Conservation (phyloP, 345 rosid species). For the Dipteronia sinensis region DNA sequence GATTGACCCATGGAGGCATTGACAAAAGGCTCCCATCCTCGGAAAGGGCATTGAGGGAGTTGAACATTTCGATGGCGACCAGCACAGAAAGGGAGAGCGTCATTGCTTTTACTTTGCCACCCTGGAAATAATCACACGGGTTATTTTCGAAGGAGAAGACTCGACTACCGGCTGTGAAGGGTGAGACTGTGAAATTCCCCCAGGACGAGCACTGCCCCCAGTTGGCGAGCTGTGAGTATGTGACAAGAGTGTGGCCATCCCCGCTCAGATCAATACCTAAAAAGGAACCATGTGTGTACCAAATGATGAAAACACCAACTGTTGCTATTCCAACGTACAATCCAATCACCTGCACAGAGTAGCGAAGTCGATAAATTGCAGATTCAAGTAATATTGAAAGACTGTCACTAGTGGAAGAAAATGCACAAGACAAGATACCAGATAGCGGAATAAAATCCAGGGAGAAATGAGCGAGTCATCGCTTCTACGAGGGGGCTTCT, state of each 20-base stretch:
- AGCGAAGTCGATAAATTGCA: not conserved
- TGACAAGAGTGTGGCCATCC: slow-evolving; percentile 65
- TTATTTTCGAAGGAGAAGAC: slow-evolving; percentile 43
- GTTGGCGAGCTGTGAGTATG: slow-evolving; percentile 60
- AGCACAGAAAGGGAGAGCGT: slow-evolving; percentile 71
- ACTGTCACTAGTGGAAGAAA: not conserved
- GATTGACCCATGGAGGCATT: slow-evolving; percentile 88
- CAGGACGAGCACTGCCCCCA: slow-evolving; percentile 73
- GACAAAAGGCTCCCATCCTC: slow-evolving; percentile 66
- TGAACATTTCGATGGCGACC: slow-evolving; percentile 82
- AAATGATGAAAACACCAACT: slow-evolving; percentile 63
- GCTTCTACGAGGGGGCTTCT: slow-evolving; percentile 73
- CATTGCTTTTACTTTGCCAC: slow-evolving; percentile 67
- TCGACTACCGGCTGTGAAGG: slow-evolving; percentile 58
- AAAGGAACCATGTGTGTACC: slow-evolving; percentile 66
- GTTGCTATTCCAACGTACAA: slow-evolving; percentile 69
- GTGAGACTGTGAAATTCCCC: slow-evolving; percentile 50
- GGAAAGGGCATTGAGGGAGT: slow-evolving; percentile 74
- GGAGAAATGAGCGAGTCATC: slow-evolving; percentile 62
- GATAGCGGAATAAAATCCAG: slow-evolving; percentile 77
- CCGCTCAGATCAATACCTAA: slow-evolving; percentile 60
- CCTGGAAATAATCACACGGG: slow-evolving; percentile 65
- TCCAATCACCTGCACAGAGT: slow-evolving; percentile 58
- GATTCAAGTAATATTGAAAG: not conserved
- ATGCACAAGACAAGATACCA: slow-evolving; percentile 41